Base-by-base conservation (phyloP, 768 basidiomycete species). In the Daedaleopsis nitida region DNA sequence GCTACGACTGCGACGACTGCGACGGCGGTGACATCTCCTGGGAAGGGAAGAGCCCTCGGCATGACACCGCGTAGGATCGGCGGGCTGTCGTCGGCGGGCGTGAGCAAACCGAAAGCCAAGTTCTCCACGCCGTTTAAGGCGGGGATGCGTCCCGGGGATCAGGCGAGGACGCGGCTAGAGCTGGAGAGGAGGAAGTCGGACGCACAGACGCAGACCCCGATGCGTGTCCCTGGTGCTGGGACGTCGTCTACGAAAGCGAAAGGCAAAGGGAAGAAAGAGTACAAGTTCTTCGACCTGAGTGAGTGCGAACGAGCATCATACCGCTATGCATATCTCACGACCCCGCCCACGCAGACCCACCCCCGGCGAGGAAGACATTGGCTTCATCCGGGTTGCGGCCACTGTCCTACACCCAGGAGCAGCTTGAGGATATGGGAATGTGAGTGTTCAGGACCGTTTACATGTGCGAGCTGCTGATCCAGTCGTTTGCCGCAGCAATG, bases 401-500 rank as follows among this genome's bases (percentile, higher is more conserved):
- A 1, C 65, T 69, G 54, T 49, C 60, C 12, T 70, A 68, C 39
- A 61, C 60, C 7, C 38, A 48, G 11, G 62, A 65, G 0, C 63
- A 70, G 27, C 57, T 73, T 19, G 66, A 65, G 27, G 35, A 54
- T 9, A 63, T 68, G 64, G 71, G 70, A 38, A 66, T 70, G 71
- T 72, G 55, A 27, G 69, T 57, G 42, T 44, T 45, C 13, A 32
- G 12, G 23, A 45, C 19, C 27, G 6, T 16, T 3, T 37, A 21
- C 27, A 23, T n/a, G 35, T 55, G 14, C 21, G 32, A 13, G 19
- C 27, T 9, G 16, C 39, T 47, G 27, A 14, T 27, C 16, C 48
- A 23, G 43, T 21, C 17, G 10, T 52, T 21, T 13, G n/a, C 11
- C 61, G 6, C 66, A 89, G 88, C 63, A 79, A 84, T 66, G 59